A percentile compares a stretch with the other conserved stretches of the same genome.
Evolutionary conservation across 495 filamentous ascomycete genomes (phyloP).

Genomic region (Neurospora sp.): DNA sequence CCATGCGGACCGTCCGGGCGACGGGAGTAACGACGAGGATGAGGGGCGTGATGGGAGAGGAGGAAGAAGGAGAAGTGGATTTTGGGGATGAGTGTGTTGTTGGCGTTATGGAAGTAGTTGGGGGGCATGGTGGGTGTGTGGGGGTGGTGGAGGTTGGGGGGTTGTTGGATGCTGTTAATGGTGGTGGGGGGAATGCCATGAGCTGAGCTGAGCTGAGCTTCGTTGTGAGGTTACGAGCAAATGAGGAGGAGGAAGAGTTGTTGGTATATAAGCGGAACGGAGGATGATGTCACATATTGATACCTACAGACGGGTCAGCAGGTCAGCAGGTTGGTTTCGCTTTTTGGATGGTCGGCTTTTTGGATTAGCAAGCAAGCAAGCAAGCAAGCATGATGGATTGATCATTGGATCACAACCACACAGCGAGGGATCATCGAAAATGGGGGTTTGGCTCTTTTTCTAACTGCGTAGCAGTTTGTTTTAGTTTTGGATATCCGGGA

Average conservation of each 20-base stretch:
- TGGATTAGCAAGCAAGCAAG: neutral
- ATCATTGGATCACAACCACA: neutral
- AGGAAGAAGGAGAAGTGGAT: neutral
- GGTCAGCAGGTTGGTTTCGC: neutral
- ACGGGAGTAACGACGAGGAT: neutral
- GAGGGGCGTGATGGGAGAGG: neutral
- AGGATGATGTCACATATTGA: neutral
- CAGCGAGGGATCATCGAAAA: neutral
- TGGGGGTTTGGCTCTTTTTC: neutral
- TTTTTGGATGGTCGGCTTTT: neutral
- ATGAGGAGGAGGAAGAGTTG: neutral
- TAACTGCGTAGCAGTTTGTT: neutral
- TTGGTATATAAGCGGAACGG: neutral
- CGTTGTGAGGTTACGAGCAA: too few species aligned
- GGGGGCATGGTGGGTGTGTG: constrained; percentile 17
- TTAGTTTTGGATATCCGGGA: neutral
- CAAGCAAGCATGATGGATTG: neutral
- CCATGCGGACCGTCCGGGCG: constrained; percentile 10
- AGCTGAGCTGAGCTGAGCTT: too few species aligned
- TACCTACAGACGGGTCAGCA: neutral
- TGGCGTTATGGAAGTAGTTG: constrained; percentile 28
- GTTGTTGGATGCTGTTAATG: constrained; percentile 9
- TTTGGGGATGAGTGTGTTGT: constrained; percentile 33
- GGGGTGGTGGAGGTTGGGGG: constrained; percentile 36
- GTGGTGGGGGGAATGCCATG: neutral